Conservation (phyloP, 805 yeast species). For the Pichia sporocuriosa region DNA sequence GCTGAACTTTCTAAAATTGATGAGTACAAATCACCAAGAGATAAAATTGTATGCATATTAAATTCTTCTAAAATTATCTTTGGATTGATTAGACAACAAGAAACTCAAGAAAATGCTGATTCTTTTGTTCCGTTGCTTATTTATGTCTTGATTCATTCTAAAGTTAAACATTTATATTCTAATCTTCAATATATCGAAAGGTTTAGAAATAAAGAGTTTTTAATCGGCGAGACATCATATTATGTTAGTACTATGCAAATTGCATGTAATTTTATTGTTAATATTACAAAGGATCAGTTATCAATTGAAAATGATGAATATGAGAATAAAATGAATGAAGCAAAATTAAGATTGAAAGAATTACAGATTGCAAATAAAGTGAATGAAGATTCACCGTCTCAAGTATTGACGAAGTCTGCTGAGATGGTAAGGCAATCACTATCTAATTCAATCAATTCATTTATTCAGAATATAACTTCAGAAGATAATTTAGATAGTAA, state of each 20-base stretch:
- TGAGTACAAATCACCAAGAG: conserved; percentile 86
- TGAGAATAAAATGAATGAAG: conserved; percentile 38
- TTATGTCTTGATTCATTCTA: conserved; percentile 65
- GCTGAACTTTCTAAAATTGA: conserved; percentile 73
- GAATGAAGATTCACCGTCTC: conserved; percentile 28
- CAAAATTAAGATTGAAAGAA: conserved; percentile 33
- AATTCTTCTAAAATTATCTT: conserved; percentile 91
- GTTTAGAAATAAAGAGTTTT: conserved; percentile 67
- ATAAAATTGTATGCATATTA: conserved; percentile 82
- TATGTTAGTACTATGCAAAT: conserved; percentile 87
- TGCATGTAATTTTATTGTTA: conserved; percentile 73
- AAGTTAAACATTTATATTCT: conserved; percentile 59
- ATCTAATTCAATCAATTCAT: conserved; percentile 21
- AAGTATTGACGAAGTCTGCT: conserved; percentile 32
- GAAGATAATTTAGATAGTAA: neutral
- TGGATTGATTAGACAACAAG: conserved; percentile 65
- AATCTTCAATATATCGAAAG: conserved; percentile 81
- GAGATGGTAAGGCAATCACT: conserved; percentile 31
- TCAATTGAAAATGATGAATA: conserved; percentile 58
- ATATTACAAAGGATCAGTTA: conserved; percentile 48
- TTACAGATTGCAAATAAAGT: too few species aligned
- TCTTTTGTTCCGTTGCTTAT: conserved; percentile 86
- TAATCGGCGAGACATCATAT: conserved; percentile 85
- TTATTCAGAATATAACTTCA: conserved; percentile 16
- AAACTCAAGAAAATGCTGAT: conserved; percentile 72